A percentile compares a stretch with the other conserved stretches of the same genome.
phyloP scores from a whole-genome alignment of 495 filamentous ascomycete genomes.

The Xylaria telfairii region DNA sequence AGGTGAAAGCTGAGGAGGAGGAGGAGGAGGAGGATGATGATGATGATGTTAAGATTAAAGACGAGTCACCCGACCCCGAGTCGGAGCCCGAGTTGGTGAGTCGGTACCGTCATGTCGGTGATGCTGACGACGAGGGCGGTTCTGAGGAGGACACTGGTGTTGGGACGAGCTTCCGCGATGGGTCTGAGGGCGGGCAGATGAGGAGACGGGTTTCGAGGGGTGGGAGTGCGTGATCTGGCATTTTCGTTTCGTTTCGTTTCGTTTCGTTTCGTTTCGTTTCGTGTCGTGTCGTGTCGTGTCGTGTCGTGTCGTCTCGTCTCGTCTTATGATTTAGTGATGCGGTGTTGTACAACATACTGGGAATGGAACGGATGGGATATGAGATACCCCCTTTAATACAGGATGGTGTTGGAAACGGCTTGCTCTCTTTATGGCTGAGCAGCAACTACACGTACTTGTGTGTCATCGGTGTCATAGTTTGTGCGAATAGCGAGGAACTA shows the following conservation, averaged over 20 bases:
- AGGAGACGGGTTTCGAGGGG: slow-evolving; percentile 34
- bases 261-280: no score
- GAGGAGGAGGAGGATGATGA: slow-evolving; percentile 37
- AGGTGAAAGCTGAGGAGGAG: slow-evolving; percentile 33
- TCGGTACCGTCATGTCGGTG: slow-evolving; percentile 24
- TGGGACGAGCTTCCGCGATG: slow-evolving; percentile 55
- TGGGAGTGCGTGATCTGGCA: slow-evolving; percentile 22
- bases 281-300: no score
- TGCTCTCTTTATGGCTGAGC: not conserved
- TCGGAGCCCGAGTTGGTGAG: slow-evolving; percentile 32
- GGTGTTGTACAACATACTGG: not conserved
- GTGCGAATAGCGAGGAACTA: not conserved
- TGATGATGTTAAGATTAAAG: slow-evolving; percentile 31
- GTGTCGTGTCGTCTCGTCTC: no score
- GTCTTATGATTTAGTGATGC: not conserved
- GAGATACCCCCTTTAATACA: not conserved
- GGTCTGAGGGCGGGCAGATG: slow-evolving; percentile 24
- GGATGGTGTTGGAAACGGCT: not conserved
- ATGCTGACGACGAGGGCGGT: slow-evolving; percentile 49
- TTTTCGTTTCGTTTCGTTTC: no score
- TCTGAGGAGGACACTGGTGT: slow-evolving; percentile 52
- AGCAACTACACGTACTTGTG: not conserved
- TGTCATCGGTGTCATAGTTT: not conserved
- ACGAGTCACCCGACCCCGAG: slow-evolving; percentile 6
- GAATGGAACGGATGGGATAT: not conserved